phyloP scores from a whole-genome alignment of 208 protist species.

The Endotrypanum monterogeii region DNA sequence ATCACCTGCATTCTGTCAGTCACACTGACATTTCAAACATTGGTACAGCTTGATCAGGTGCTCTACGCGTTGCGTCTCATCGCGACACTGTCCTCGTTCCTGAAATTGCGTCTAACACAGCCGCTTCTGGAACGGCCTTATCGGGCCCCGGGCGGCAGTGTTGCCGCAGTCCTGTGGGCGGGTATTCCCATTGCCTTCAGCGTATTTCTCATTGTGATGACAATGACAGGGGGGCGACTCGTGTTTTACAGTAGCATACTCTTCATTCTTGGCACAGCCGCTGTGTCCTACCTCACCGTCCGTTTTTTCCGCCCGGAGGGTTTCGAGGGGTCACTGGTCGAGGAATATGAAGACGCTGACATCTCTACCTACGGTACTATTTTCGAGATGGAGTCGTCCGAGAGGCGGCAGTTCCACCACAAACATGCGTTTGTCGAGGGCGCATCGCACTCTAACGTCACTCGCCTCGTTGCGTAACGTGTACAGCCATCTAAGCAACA shows the following conservation, averaged over 20 bases:
- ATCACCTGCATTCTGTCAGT: constrained; percentile 78
- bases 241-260: constrained; percentile 58
- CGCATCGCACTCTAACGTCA: constrained; percentile 39
- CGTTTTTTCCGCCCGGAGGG: constrained; percentile 67
- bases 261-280: constrained; percentile 59
- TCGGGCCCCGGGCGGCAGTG: constrained; percentile 59
- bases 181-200: constrained; percentile 78
- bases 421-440: constrained; percentile 63
- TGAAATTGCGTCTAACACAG: constrained; percentile 69
- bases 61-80: constrained; percentile 85
- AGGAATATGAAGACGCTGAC: constrained; percentile 86
- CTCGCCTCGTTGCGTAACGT: constrained; percentile 13
- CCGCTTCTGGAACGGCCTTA: constrained; percentile 84
- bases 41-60: constrained; percentile 86
- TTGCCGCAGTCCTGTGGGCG: constrained; percentile 52
- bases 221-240: constrained; percentile 49
- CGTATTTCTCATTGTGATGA: constrained; percentile 66
- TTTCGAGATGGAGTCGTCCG: constrained; percentile 65
- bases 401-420: constrained; percentile 73
- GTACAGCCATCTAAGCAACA: neutral
- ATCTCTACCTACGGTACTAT: constrained; percentile 83
- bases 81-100: constrained; percentile 69
- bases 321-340: constrained; percentile 83
- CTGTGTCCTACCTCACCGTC: constrained; percentile 68
- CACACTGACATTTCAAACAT: constrained; percentile 71